Evolutionary conservation across 1,139 yeast genomes (phyloP).

Genomic region (Yamadazyma sp.): DNA sequence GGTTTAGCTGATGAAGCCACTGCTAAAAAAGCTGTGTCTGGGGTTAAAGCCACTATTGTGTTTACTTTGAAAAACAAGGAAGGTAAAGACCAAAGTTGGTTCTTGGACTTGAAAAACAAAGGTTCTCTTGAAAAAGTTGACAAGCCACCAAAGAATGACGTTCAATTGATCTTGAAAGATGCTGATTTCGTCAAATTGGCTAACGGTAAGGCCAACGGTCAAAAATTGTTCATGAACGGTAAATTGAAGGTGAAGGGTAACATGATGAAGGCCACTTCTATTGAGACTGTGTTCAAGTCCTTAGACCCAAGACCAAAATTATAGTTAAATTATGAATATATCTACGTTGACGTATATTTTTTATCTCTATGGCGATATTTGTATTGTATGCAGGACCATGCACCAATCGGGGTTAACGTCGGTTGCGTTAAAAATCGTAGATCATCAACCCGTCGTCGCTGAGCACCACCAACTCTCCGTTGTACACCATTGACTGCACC

Average conservation of each 20-base stretch:
- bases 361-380: background rate
- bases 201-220: conserved; percentile 79
- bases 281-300: conserved; percentile 70
- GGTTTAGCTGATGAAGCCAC: conserved; percentile 41
- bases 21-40: conserved; percentile 43
- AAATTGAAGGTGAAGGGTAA: conserved; percentile 85
- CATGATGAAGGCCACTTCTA: conserved; percentile 83
- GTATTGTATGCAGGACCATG: too few relatives aligned
- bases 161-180: conserved; percentile 65
- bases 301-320: conserved; percentile 57
- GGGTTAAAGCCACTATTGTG: conserved; percentile 63
- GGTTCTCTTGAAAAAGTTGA: conserved; percentile 56
- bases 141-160: conserved; percentile 59
- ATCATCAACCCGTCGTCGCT: conserved; percentile 15
- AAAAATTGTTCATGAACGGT: conserved; percentile 80
- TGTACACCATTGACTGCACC: conserved; percentile 14
- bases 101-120: conserved; percentile 64
- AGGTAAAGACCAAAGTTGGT: conserved; percentile 67
- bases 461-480: conserved; percentile 12
- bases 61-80: conserved; percentile 70
- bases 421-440: conserved; percentile 1
- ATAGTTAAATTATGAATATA: conserved; percentile 18
- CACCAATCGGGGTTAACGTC: too few relatives aligned
- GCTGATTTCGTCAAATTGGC: conserved; percentile 68
- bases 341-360: background rate